Evolutionary conservation across 192 early-diverging fungal genomes (phyloP), one percentile per base, ranked within the genome.

Genomic region (Coemansia sp.): DNA sequence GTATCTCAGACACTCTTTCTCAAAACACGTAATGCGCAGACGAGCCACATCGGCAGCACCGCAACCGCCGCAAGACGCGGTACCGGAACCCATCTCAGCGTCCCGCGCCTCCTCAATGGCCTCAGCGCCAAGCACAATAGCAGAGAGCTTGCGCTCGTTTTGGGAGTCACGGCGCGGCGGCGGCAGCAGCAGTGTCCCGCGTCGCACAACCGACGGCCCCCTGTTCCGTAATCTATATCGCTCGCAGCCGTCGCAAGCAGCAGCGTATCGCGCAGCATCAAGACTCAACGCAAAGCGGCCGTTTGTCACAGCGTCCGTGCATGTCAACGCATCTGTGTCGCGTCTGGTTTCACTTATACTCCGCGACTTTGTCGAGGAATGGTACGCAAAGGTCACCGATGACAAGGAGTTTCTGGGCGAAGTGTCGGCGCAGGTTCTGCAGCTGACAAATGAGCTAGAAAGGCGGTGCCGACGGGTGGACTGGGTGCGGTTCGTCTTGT

Each of bases 81-180:
- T 41, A 8, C 12, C 43, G 2, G 72, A 71, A 52, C 45, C 56
- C 12, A 46, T 63, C 20, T 61, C 43, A n/a, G 52, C 20, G 52
- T 72, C 78, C 11, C 73, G 77, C 16, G 58, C 72, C 16, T 67
- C 77, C 10, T 79, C 77, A 26, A 39, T 67, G 20, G 67, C 67
- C 6, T 81, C 78, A 11, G 72, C 73, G 20, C 78, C 78, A 21
- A 76, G 78, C 67, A 81, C 73, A 21, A 39, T 81, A 24, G 78
- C 78, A 20, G 78, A 73, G 51, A 76, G 78, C 48, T 63, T 81
- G 46, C 73, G 78, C 23, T 81, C 78, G 9, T 81, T 72, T 57
- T 81, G 78, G 78, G 72, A 74, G 65, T 63, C 73, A 12, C 73
- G 78, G 18, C 69, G n/a, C n/a, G n/a, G n/a, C n/a, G n/a, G n/a